Base-by-base conservation (phyloP, 2,329 filamentous ascomycete species). In the Calonectria hongkongensis region DNA sequence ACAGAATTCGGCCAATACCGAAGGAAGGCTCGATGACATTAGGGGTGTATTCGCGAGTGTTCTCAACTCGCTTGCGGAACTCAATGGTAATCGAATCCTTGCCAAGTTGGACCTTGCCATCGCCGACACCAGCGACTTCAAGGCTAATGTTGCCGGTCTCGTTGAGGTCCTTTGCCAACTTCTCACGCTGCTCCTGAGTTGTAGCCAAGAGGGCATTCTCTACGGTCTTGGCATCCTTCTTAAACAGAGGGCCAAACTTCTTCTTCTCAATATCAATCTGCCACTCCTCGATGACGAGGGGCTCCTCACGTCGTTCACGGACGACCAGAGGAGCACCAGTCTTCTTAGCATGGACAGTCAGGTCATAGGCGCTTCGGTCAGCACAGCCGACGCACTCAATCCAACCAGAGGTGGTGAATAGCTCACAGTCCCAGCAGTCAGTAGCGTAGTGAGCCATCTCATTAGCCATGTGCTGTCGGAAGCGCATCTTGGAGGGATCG, bases 11-110 rank as follows among this genome's bases (percentile, higher is more conserved):
- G 73, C 96, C 97, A 81, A 98, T 98, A 88, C 96, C 96, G 81
- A 98, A 99, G 0, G 96, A 98, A 2, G 96, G 97, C 87, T 99
- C 97, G 79, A 98, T 97, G 60, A 98, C 95, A 82, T 98, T 98
- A 73, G 96, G 96, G 0, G 94, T 97, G 87, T 95, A 99, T 84
- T 98, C 96, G 80, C 97, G 91, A 71, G 93, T 91, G 83, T 98
- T 93, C 85, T 98, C 95, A 4, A 92, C 90, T 75, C 95, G 90
- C 78, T 93, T 98, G 79, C 93, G 92, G 87, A 94, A 95, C 87
- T 96, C 94, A 79, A 98, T 95, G 71, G 88, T 91, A 82, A 99
- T 88, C 62, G 97, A 89, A 73, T 98, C 95, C 82, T 93, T 93
- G 79, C 89, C 88, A 65, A 98, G 87, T 82, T 96, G 92, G 28